A percentile compares a stretch with the other conserved stretches of the same genome.
Evolutionary conservation across 2,329 filamentous ascomycete genomes (phyloP).

Genomic region (Teratosphaeria destructans): DNA sequence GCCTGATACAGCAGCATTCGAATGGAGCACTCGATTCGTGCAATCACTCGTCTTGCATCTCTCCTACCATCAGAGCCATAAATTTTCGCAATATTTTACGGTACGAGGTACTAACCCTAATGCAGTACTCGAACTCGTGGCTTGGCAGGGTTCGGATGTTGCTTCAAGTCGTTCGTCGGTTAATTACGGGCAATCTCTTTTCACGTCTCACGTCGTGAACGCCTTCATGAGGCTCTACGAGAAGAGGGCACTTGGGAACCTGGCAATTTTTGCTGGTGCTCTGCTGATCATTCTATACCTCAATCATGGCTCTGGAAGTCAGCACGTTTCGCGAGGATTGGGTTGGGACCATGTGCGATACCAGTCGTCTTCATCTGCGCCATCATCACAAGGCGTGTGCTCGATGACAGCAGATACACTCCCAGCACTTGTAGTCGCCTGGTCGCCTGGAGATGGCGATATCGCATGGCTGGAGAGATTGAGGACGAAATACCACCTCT

Average conservation of each 20-base stretch:
- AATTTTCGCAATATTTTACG: too few relatives aligned
- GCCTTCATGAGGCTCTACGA: background rate
- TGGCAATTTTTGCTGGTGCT: background rate
- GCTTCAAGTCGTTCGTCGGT: background rate
- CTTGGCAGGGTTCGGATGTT: background rate
- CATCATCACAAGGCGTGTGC: constrained; percentile 31
- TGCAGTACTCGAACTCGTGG: too few relatives aligned
- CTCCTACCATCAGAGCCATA: too few relatives aligned
- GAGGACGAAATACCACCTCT: constrained; percentile 33
- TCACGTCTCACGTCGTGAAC: background rate
- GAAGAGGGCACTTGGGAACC: background rate
- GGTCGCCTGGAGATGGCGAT: constrained; percentile 31
- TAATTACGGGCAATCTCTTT: background rate
- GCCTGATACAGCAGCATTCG: background rate
- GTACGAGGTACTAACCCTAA: too few relatives aligned
- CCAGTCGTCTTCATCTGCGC: constrained; percentile 20
- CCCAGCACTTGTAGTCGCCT: constrained; percentile 37
- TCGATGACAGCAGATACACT: constrained; percentile 29
- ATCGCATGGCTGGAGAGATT: constrained; percentile 33
- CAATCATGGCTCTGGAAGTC: background rate
- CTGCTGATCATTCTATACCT: background rate
- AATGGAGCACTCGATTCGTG: background rate
- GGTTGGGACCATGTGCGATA: constrained; percentile 37
- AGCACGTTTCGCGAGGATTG: constrained; percentile 17
- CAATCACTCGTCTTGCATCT: background rate